Evolutionary conservation across 2,329 filamentous ascomycete species (phyloP).

Genomic region (Botrytis aclada): DNA sequence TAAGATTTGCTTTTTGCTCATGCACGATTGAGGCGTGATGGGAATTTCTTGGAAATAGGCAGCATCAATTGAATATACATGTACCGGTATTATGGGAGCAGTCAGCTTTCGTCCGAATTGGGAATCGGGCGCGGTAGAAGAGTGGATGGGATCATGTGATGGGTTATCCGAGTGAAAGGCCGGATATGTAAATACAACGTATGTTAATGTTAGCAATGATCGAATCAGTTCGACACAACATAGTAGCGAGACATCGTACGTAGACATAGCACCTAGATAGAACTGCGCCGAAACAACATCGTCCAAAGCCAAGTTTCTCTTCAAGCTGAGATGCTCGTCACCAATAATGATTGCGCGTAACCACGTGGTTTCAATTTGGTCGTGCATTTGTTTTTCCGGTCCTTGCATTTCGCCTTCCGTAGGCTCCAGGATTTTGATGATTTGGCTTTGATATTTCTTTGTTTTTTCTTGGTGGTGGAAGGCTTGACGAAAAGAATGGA

Average conservation of each 20-base stretch:
- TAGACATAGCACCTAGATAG: background rate
- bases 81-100: background rate
- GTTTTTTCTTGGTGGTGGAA: background rate
- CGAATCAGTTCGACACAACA: background rate
- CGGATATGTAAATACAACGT: no score
- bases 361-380: background rate
- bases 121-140: background rate
- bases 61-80: background rate
- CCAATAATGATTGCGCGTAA: background rate
- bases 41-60: background rate
- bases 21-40: background rate
- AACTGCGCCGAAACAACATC: no score
- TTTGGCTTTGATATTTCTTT: background rate
- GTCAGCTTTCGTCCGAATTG: background rate
- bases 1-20: background rate
- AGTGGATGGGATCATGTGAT: background rate
- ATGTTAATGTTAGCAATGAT: background rate
- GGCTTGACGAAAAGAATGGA: background rate
- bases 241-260: background rate
- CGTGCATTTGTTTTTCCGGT: background rate
- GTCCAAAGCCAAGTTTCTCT: background rate
- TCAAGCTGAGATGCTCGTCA: background rate
- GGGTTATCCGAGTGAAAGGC: background rate
- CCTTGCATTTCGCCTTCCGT: background rate
- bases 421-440: slow-evolving; percentile 10